These are phyloP conservation scores for Aspergillus asperescens DNA, from an alignment of 495 filamentous ascomycete genomes.

Conservation along the genomic window DNA sequence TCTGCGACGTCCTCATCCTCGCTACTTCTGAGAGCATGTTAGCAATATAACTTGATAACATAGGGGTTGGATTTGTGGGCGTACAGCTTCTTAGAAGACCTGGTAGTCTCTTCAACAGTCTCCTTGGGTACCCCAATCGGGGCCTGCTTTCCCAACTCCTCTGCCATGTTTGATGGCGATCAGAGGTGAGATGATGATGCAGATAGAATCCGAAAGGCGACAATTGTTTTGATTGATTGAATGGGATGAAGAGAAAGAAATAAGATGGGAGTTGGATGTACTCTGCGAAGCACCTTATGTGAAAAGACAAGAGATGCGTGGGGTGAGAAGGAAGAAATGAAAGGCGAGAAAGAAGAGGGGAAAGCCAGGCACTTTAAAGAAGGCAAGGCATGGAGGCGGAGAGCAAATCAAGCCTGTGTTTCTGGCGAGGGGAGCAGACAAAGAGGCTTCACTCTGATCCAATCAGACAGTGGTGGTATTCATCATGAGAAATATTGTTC, in stretches of 20 bases:
- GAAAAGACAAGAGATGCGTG: background rate
- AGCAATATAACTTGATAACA: background rate
- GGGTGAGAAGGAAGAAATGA: background rate
- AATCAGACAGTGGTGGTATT: conserved; percentile 3
- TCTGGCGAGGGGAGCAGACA: background rate
- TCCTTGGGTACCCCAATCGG: background rate
- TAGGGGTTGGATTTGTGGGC: background rate
- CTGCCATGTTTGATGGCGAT: conserved; percentile 9
- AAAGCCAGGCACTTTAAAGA: too few species aligned
- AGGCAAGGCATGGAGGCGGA: background rate
- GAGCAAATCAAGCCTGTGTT: background rate
- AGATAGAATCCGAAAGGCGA: background rate
- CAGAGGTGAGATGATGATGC: background rate
- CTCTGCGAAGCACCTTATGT: background rate
- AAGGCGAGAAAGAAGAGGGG: background rate
- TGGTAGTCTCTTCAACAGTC: background rate
- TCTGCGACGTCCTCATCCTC: conserved; percentile 23
- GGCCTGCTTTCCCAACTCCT: background rate
- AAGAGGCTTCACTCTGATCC: conserved; percentile 1
- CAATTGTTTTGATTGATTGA: background rate
- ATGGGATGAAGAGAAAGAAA: background rate
- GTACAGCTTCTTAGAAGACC: conserved; percentile 6
- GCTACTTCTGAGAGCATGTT: conserved; percentile 15
- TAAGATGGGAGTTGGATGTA: background rate
- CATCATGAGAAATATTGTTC: background rate